Base-by-base conservation (phyloP, 805 yeast genomes). In the Debaryomyces prosopidis region DNA sequence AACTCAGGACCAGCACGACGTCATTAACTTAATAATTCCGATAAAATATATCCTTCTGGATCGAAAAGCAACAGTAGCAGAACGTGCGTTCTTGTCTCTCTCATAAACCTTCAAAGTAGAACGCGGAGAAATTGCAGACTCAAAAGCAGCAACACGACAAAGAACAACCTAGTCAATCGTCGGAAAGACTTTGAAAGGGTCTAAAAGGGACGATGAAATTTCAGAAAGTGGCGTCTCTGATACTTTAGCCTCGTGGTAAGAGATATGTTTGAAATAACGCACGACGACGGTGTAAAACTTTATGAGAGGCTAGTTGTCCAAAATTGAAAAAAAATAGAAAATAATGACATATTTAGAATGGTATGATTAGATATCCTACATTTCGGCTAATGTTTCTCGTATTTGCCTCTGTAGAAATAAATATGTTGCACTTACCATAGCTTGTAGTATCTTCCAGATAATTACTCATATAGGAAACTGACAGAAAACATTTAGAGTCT, bases 241-340 rank as follows among this genome's bases (percentile, higher is more conserved):
- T 19, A 74, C 73, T 31, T 80, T 88, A 9, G 76, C 88, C 34
- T 97, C 92, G 66, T 97, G 92, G 57, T 94, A 91, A 77, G 90
- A 91, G 68, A 84, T 89, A 52, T 80, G 99, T 63, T 83, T 92
- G 91, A 91, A 68, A 80, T 80, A 75, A 88, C 91, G 64, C 90
- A 88, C 68, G 87, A 85, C 7, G 75, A 72, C 45, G 96, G 92
- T 40, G 97, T n/a, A n/a, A 90, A 51, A 76, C 82, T 50, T 78
- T 94, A 54, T 99, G 94, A 69, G 96, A 85, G 57, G 94, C 98
- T 28, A 94, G 73, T 72, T 89, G 35, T 76, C 88, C 62, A 94
- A 94, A 69, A 92, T 94, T 54, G 78, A 82, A 50, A 89, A 96
- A 40, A 99, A 94, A 71, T 82, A 75, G 20, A 84, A 84, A 44